phyloP scores from a whole-genome alignment of 1,284 basidiomycete species.

The Caloboletus firmus region DNA sequence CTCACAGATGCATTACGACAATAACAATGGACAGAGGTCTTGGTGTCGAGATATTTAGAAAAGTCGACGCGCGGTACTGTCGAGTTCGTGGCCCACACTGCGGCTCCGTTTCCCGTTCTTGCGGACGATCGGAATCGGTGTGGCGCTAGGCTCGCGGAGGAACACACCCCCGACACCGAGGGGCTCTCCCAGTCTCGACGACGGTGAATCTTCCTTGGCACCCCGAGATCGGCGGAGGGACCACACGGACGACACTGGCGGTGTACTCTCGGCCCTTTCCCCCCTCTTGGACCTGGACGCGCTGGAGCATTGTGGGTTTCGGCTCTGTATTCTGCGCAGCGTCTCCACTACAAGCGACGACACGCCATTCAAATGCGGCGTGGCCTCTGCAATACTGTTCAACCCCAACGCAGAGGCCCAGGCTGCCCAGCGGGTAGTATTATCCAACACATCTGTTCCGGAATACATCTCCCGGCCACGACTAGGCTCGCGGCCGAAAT shows the following conservation, averaged over 20 bases:
- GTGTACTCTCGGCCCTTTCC: constrained; percentile 34
- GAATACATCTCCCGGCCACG: constrained; percentile 17
- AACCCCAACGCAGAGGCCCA: constrained; percentile 16
- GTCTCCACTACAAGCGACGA: constrained; percentile 20
- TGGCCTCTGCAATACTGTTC: constrained; percentile 29
- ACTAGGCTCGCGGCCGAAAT: constrained; percentile 19
- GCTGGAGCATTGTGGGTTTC: neutral
- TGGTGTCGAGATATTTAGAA: constrained; percentile 10
- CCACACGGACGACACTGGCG: constrained; percentile 29
- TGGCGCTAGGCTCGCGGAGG: constrained; percentile 28
- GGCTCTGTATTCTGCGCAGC: constrained; percentile 26
- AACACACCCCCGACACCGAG: constrained; percentile 15
- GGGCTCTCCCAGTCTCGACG: constrained; percentile 7
- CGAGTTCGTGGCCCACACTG: constrained; percentile 24
- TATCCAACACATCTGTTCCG: constrained; percentile 25
- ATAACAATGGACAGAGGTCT: neutral
- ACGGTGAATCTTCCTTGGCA: constrained; percentile 15
- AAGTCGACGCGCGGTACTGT: constrained; percentile 9
- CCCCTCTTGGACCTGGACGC: neutral
- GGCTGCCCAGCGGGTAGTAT: constrained; percentile 32
- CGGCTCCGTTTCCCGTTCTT: constrained; percentile 29
- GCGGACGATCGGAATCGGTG: constrained; percentile 24
- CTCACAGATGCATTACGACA: constrained; percentile 17
- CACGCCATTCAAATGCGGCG: constrained; percentile 14
- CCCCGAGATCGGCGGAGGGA: constrained; percentile 11